Conservation (phyloP, 23 red algal species). For the Gracilariopsis chorda region DNA sequence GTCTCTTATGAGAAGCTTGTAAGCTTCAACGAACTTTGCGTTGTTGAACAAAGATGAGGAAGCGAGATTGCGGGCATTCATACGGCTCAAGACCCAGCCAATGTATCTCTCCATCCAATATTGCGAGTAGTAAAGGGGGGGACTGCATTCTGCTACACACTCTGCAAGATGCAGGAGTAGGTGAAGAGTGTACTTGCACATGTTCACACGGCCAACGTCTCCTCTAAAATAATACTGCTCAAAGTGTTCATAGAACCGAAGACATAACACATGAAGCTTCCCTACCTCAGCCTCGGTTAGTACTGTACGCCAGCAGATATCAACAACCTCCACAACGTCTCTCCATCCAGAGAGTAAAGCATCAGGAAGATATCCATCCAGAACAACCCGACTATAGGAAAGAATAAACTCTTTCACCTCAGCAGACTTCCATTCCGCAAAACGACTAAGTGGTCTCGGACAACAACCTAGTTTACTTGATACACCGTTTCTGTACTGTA, state of each 20-base stretch:
- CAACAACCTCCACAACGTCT: neutral
- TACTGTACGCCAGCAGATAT: neutral
- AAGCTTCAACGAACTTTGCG: neutral
- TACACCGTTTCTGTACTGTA: neutral
- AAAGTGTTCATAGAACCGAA: neutral
- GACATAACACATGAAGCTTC: neutral
- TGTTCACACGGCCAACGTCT: neutral
- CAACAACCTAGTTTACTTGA: neutral
- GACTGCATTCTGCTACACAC: neutral
- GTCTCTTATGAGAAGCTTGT: neutral
- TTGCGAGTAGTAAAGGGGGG: neutral
- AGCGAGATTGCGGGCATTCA: neutral
- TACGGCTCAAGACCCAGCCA: neutral
- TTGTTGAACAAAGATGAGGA: neutral
- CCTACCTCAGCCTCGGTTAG: neutral
- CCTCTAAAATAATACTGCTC: neutral
- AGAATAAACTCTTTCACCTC: slow-evolving; percentile 6
- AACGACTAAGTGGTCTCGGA: neutral
- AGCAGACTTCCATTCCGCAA: slow-evolving; percentile 7
- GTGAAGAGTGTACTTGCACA: neutral
- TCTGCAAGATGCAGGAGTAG: neutral
- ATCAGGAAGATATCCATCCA: neutral
- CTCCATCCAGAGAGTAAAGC: neutral
- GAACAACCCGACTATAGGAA: neutral
- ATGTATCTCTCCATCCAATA: slow-evolving; percentile 19